phyloP scores from a whole-genome alignment of 1,139 yeast genomes.

The Kluyveromyces sp. region DNA sequence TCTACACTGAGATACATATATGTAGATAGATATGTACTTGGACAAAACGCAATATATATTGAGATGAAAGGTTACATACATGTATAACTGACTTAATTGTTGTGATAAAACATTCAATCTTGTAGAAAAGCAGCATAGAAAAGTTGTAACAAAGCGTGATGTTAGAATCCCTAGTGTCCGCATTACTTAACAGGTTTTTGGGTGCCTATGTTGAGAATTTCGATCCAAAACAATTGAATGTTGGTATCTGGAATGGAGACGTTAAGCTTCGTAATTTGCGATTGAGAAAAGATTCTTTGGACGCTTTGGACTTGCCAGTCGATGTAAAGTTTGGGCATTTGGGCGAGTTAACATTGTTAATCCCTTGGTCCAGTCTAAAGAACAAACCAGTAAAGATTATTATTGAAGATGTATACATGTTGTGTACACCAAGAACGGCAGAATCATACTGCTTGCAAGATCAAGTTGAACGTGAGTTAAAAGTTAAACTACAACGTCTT shows the following conservation, averaged over 20 bases:
- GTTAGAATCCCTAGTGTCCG: conserved; percentile 48
- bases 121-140: too few relatives aligned
- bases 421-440: conserved; percentile 59
- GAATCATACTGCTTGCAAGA: conserved; percentile 52
- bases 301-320: conserved; percentile 74
- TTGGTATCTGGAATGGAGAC: conserved; percentile 98
- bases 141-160: conserved; percentile 18
- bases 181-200: conserved; percentile 39
- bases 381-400: conserved; percentile 85
- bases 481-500: conserved; percentile 58
- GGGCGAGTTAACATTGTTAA: conserved; percentile 82
- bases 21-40: too few relatives aligned
- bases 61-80: too few relatives aligned
- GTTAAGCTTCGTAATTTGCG: conserved; percentile 74
- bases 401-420: conserved; percentile 80
- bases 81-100: too few relatives aligned
- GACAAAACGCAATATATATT: too few relatives aligned
- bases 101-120: too few relatives aligned
- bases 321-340: conserved; percentile 88
- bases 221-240: conserved; percentile 88
- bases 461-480: conserved; percentile 54
- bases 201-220: conserved; percentile 80
- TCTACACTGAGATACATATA: too few relatives aligned
- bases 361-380: conserved; percentile 95
- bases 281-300: conserved; percentile 68